Evolutionary conservation across 371 early-diverging fungal species (phyloP), one percentile per base, ranked within the genome.

Genomic region (Rhizopus sp.): DNA sequence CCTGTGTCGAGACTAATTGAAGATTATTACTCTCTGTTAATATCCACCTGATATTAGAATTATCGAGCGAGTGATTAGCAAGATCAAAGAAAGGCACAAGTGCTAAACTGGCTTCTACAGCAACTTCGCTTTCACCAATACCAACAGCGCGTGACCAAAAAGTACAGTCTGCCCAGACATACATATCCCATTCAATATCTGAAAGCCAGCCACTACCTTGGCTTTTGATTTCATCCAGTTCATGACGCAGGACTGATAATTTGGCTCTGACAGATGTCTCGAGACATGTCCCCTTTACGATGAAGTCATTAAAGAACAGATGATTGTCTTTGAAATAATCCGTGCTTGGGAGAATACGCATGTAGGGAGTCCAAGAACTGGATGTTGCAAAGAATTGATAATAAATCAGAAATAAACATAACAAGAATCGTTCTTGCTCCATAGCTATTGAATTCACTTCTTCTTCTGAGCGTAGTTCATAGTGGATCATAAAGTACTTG

Each of bases 41-140:
- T 23, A 76, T 62, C 86, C 86, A 86, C 0, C 81, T 74, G 12
- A 80, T 69, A 31, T 69, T 83, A 4, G 84, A 67, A 5, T 53
- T 16, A 3, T 35, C 23, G 0, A 50, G 29, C 0, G 77, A 68
- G 47, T 86, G 86, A 47, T 86, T 86, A 29, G 82, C 83, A 67
- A 86, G 78, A 60, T 86, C 86, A 41, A 86, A 67, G n/a, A 70
- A 73, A 0, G 84, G 84, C 3, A 83, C 64, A 61, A 85, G 53
- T 23, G 23, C 23, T 23, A 23, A 23, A 23, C 2, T 23, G 23
- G 23, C 23, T 23, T 23, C 23, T 23, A 23, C 23, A 13, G 60
- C 64, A 55, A 46, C 23, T 31, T 4, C 17, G 15, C 6, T 52
- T 34, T 8, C 64, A 9, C 55, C 63, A 7, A 77, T 55, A 7